Evolutionary conservation across 495 filamentous ascomycete species (phyloP), one percentile per base, ranked within the genome.

Genomic region (Endocarpon pusillum): DNA sequence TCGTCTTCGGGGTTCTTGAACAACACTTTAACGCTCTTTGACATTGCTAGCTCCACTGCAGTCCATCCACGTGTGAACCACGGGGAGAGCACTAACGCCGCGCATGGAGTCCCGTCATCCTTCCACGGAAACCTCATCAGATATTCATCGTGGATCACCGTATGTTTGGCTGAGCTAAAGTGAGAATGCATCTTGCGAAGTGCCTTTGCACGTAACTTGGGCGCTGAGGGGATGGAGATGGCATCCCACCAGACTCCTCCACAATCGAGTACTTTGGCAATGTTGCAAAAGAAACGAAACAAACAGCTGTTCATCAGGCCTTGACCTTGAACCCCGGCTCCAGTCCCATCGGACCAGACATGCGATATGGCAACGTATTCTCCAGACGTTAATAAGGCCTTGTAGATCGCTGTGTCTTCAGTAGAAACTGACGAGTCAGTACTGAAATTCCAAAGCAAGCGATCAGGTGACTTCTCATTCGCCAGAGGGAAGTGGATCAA

Each of bases 241-340:
- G 49, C 37, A 36, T 54, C 49, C 50, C 50, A 52, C 50, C 49
- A 54, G 19, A 50, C 44, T 3, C 49, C 46, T 4, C 43, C 29
- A 17, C 49, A 52, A 16, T 36, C 12, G 6, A 49, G 41, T 5
- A 28, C 22, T 16, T 20, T n/a, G 21, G 45, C 48, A 22, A 53
- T 41, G 3, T 4, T n/a, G 2, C 17, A 24, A 24, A 53, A 52
- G 17, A 38, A 47, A 9, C 11, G 6, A 19, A 36, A 46, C 14
- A 52, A 26, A 18, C 49, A 54, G 25, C 41, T 28, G 28, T 52
- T 52, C 18, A 52, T 45, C 19, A 25, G n/a, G 26, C 45, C 45
- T 9, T 23, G 12, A 2, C 23, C 2, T 33, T 33, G 38, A 4
- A 21, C 29, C 5, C 50, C 50, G 1, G 36, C 32, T 5, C 50